Conservation (phyloP, 2,329 filamentous ascomycete species). For the Calonectria crousiana region DNA sequence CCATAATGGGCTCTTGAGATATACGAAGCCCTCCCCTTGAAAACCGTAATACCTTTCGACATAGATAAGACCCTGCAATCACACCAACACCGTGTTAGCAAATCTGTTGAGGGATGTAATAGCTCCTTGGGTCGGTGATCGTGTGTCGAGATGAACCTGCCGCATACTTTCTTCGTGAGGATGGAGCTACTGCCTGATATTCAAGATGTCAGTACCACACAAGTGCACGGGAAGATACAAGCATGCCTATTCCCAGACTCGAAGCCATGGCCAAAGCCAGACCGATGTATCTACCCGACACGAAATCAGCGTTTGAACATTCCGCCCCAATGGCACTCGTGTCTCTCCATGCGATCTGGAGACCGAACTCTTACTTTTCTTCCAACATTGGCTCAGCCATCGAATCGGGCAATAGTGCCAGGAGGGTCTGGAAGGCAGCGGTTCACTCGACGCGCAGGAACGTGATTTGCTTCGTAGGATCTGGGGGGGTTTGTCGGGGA, state of each 20-base stretch:
- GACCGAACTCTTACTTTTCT: not conserved
- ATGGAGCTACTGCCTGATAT: not conserved
- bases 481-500: not conserved
- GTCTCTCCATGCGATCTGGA: not conserved
- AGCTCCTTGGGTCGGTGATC: not conserved
- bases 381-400: not conserved
- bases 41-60: not conserved
- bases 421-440: not conserved
- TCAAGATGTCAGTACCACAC: not conserved
- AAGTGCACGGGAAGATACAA: not conserved
- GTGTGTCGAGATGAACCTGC: not conserved
- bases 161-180: conserved; percentile 6
- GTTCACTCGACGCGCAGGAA: not conserved
- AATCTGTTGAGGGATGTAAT: not conserved
- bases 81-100: not conserved
- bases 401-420: not conserved
- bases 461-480: too few species aligned
- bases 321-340: too few species aligned
- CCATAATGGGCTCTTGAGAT: conserved; percentile 14
- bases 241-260: conserved; percentile 4
- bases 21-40: not conserved
- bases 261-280: conserved; percentile 4
- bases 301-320: not conserved
- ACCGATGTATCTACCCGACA: not conserved
- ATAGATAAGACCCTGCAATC: not conserved